Conservation (phyloP, 345 rosid genomes). For the Corchorus capsularis region DNA sequence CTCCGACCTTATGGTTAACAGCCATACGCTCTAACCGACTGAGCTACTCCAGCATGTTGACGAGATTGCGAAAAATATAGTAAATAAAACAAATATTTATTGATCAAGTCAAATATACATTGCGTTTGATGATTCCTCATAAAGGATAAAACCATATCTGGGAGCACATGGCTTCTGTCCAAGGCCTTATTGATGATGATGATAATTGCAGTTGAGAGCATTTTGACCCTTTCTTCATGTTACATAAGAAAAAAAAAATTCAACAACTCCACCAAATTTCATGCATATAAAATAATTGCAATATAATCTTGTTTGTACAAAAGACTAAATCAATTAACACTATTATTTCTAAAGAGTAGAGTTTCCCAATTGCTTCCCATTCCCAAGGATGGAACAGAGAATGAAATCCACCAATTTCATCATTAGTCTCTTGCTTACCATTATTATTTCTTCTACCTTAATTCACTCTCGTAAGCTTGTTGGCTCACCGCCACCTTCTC, state of each 20-base stretch:
- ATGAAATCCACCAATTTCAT: neutral
- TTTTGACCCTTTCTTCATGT: constrained; percentile 17
- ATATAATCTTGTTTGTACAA: neutral
- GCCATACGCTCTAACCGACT: constrained; percentile 92
- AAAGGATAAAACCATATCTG: constrained; percentile 1
- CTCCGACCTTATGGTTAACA: constrained; percentile 94
- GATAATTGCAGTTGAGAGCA: constrained; percentile 2
- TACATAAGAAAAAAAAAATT: neutral
- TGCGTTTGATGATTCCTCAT: neutral
- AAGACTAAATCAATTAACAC: neutral
- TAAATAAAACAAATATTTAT: too few relatives aligned
- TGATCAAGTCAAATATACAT: neutral
- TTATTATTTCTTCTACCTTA: neutral
- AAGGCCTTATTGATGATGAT: constrained; percentile 6
- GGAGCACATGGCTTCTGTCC: constrained; percentile 13
- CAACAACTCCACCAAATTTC: constrained; percentile 13
- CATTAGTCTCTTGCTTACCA: constrained; percentile 1
- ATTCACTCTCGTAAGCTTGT: constrained; percentile 8
- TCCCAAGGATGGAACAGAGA: constrained; percentile 11
- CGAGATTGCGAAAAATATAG: too few relatives aligned
- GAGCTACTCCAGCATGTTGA: constrained; percentile 64
- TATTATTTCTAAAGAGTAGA: too few relatives aligned
- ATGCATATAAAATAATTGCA: neutral
- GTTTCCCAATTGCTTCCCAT: neutral
- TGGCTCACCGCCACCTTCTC: constrained; percentile 14